Percentiles rank a stretch among this genome's conserved stretches.
Conservation (phyloP, 1,284 basidiomycete species). For the Exsudoporus floridanus region DNA sequence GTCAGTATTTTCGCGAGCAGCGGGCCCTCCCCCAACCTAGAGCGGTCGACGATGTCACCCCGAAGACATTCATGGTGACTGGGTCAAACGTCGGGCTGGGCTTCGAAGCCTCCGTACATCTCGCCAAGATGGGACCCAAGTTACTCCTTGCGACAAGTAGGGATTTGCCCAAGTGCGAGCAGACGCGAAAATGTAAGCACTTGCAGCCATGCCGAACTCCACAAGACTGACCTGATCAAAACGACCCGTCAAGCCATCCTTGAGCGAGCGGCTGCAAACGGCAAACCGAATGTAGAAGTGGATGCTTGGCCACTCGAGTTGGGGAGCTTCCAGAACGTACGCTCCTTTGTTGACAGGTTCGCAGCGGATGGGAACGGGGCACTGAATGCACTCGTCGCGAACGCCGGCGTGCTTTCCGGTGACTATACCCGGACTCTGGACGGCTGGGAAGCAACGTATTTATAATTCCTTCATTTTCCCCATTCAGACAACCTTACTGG, state of each 20-base stretch:
- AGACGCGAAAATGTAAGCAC: conserved; percentile 22
- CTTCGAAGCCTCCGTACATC: conserved; percentile 29
- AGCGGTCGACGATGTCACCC: conserved; percentile 17
- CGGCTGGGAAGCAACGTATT: conserved; percentile 28
- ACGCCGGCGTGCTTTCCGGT: conserved; percentile 17
- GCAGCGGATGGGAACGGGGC: conserved; percentile 7
- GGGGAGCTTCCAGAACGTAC: conserved; percentile 22
- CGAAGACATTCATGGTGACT: conserved; percentile 30
- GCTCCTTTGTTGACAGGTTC: conserved; percentile 26
- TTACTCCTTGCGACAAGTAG: conserved; percentile 29
- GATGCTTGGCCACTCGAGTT: conserved; percentile 23
- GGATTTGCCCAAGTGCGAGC: conserved; percentile 24
- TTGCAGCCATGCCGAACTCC: background rate
- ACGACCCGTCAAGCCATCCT: conserved; percentile 14
- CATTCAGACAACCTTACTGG: background rate
- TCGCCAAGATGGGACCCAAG: conserved; percentile 27
- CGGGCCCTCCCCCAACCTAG: conserved; percentile 13
- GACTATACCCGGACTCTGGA: conserved; percentile 23
- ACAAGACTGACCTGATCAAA: background rate
- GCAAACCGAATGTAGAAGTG: background rate
- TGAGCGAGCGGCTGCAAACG: background rate
- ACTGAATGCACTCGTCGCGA: conserved; percentile 24
- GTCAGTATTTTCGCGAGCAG: conserved; percentile 21
- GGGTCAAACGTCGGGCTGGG: conserved; percentile 36
- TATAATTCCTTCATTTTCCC: background rate